A percentile compares a stretch with the other conserved stretches of the same genome.
These are phyloP conservation scores for Boletus austroedulis DNA, from an alignment of 1,284 basidiomycete genomes.

Conservation along the genomic window DNA sequence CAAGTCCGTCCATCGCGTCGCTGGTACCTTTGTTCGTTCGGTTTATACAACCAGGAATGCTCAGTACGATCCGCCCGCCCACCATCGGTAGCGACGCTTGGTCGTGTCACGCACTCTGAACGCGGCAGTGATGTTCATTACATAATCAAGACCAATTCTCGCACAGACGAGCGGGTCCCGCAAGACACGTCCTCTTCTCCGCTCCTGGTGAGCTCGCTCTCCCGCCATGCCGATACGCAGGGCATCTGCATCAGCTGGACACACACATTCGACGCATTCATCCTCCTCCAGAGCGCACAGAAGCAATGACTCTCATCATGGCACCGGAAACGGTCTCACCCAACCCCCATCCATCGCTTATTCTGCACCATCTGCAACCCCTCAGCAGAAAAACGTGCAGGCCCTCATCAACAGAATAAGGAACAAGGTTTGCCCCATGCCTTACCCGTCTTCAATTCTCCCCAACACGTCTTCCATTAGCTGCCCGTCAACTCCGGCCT, in stretches of 20 bases:
- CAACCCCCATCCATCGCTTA: conserved; percentile 37
- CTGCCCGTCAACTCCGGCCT: conserved; percentile 84
- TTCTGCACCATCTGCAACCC: conserved; percentile 43
- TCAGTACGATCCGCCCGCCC: neutral
- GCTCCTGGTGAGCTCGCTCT: conserved; percentile 12
- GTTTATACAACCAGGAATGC: too few relatives aligned
- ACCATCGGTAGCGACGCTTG: too few relatives aligned
- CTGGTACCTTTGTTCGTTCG: neutral
- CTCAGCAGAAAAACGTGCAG: conserved; percentile 71
- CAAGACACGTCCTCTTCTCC: conserved; percentile 6
- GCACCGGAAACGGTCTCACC: conserved; percentile 37
- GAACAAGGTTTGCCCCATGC: conserved; percentile 51
- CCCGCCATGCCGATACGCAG: conserved; percentile 44
- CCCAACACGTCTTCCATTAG: conserved; percentile 39
- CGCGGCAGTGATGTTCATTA: conserved; percentile 13
- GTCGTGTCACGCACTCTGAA: too few relatives aligned
- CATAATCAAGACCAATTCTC: conserved; percentile 29
- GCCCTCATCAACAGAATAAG: conserved; percentile 70
- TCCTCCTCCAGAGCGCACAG: conserved; percentile 42
- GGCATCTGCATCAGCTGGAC: conserved; percentile 45
- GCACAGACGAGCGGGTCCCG: conserved; percentile 22
- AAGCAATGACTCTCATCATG: conserved; percentile 52
- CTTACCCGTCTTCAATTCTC: neutral
- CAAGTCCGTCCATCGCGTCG: neutral
- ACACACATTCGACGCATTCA: conserved; percentile 24